A percentile compares a stretch with the other conserved stretches of the same genome.
Evolutionary conservation across 2,329 filamentous ascomycete species (phyloP).

Genomic region (Rugonectria rugulosa): DNA sequence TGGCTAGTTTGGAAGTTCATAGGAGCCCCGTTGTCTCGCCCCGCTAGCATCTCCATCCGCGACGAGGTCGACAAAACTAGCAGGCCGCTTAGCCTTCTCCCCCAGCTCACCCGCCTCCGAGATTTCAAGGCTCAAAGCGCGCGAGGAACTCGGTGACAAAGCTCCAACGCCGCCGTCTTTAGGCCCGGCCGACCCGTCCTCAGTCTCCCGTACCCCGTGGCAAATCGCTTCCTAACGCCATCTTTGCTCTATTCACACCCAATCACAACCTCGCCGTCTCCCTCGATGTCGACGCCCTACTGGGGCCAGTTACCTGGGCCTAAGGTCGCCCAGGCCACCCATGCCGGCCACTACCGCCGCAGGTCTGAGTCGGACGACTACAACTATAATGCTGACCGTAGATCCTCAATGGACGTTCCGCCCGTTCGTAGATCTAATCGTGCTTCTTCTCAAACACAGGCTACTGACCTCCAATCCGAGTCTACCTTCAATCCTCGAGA

Average conservation of each 20-base stretch:
- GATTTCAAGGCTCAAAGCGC: conserved; percentile 21
- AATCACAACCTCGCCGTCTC: conserved; percentile 38
- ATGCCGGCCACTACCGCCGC: conserved; percentile 45
- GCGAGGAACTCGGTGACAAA: conserved; percentile 1
- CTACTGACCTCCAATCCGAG: conserved; percentile 63
- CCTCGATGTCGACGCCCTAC: conserved; percentile 60
- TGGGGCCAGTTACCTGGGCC: conserved; percentile 65
- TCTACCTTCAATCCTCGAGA: conserved; percentile 66
- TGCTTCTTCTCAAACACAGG: conserved; percentile 62
- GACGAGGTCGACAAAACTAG: conserved; percentile 28
- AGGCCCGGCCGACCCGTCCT: conserved; percentile 7
- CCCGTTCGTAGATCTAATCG: conserved; percentile 57
- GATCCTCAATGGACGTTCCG: conserved; percentile 46
- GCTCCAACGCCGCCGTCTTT: conserved; percentile 10
- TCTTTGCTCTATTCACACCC: conserved; percentile 27
- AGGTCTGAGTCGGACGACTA: conserved; percentile 43
- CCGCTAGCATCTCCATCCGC: conserved; percentile 32
- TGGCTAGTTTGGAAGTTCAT: conserved; percentile 45
- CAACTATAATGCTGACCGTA: conserved; percentile 42
- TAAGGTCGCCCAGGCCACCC: conserved; percentile 45
- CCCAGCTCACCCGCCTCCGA: conserved; percentile 31
- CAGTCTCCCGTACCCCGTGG: conserved; percentile 18
- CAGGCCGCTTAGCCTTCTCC: conserved; percentile 23
- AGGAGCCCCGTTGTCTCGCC: conserved; percentile 34
- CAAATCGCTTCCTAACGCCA: conserved; percentile 5